Evolutionary conservation across 192 early-diverging fungal genomes (phyloP).

Genomic region (Backusella sp.): DNA sequence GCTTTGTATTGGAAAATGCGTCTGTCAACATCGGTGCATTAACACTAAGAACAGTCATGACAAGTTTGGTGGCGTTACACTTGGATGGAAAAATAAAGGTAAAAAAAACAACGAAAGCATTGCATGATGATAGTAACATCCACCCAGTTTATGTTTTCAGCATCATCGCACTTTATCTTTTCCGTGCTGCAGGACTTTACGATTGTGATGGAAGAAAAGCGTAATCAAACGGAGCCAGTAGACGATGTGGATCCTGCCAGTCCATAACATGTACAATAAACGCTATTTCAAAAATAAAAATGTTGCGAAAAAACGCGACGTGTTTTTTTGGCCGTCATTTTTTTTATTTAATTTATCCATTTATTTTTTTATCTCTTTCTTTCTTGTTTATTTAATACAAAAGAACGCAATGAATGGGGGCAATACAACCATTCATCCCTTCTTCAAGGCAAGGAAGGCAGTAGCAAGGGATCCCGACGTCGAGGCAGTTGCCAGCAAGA

Average conservation of each 20-base stretch:
- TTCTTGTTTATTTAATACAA: background rate
- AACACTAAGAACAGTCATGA: background rate
- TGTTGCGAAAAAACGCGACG: background rate
- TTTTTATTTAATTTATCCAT: background rate
- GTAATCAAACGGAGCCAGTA: background rate
- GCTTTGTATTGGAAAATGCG: background rate
- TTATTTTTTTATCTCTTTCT: background rate
- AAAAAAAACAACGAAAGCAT: background rate
- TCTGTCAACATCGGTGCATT: background rate
- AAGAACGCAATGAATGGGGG: background rate
- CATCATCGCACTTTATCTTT: background rate
- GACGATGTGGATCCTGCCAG: background rate
- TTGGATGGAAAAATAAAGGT: background rate
- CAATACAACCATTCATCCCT: background rate
- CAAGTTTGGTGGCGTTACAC: background rate
- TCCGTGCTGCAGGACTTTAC: background rate
- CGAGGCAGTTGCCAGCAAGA: background rate
- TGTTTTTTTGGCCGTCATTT: background rate
- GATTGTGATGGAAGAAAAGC: background rate
- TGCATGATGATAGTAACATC: background rate
- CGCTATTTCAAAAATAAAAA: background rate
- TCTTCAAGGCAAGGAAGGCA: background rate
- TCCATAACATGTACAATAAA: background rate
- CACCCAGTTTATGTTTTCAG: background rate
- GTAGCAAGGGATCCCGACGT: background rate